Evolutionary conservation across 2,329 filamentous ascomycete genomes (phyloP).

Genomic region (Teratosphaeria zuluensis): DNA sequence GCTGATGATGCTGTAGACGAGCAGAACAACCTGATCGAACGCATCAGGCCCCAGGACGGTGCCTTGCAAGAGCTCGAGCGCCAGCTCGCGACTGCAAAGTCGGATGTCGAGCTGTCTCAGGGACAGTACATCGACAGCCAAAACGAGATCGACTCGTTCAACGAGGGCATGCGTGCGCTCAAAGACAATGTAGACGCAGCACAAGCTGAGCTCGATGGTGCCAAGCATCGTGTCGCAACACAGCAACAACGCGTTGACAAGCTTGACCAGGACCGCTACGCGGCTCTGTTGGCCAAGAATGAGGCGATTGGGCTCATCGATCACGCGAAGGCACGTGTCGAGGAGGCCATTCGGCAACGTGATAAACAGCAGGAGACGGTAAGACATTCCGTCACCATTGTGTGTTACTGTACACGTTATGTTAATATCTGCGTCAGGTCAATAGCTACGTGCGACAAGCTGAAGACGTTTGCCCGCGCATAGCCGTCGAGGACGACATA

Average conservation of each 20-base stretch:
- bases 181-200: constrained; percentile 26
- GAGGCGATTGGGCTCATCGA: constrained; percentile 27
- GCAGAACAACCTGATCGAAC: constrained; percentile 56
- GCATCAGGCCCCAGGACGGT: constrained; percentile 53
- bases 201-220: constrained; percentile 16
- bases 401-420: not conserved
- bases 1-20: constrained; percentile 54
- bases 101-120: constrained; percentile 34
- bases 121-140: constrained; percentile 42
- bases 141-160: constrained; percentile 34
- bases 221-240: constrained; percentile 18
- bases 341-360: constrained; percentile 19
- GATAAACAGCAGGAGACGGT: constrained; percentile 15
- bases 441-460: constrained; percentile 15
- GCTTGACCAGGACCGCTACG: constrained; percentile 24
- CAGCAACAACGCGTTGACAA: constrained; percentile 22
- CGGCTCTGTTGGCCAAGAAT: constrained; percentile 35
- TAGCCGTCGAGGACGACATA: constrained; percentile 22
- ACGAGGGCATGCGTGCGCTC: constrained; percentile 23
- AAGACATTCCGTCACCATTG: not conserved
- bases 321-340: constrained; percentile 22
- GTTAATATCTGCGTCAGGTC: constrained; percentile 9
- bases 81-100: constrained; percentile 48
- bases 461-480: constrained; percentile 17
- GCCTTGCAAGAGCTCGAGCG: constrained; percentile 33